Evolutionary conservation across 495 filamentous ascomycete genomes (phyloP).

Genomic region (Penicillium odoratum): DNA sequence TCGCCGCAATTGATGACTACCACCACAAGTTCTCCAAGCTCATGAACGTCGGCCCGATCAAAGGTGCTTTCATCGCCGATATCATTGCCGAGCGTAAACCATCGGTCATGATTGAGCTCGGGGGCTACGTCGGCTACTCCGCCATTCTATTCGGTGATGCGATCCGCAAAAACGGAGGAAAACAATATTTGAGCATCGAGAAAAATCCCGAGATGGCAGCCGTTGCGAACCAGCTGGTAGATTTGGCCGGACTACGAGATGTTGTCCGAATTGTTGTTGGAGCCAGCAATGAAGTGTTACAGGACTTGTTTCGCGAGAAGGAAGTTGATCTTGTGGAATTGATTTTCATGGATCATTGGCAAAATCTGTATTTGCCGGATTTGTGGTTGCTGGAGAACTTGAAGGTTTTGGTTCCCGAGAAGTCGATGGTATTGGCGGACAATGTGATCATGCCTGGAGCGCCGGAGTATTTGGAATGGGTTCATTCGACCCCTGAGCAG

Average conservation of each 20-base stretch:
- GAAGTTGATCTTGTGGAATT: constrained; percentile 51
- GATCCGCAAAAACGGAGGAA: constrained; percentile 50
- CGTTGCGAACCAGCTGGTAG: constrained; percentile 54
- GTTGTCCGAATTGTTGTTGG: constrained; percentile 40
- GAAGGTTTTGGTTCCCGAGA: constrained; percentile 50
- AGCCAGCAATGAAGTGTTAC: constrained; percentile 20
- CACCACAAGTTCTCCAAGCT: constrained; percentile 52
- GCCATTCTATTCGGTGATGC: constrained; percentile 64
- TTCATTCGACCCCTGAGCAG: constrained; percentile 9
- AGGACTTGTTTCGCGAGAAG: constrained; percentile 30
- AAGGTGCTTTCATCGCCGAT: constrained; percentile 61
- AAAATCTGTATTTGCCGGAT: constrained; percentile 61
- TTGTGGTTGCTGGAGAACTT: constrained; percentile 66
- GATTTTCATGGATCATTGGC: constrained; percentile 67
- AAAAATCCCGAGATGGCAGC: constrained; percentile 62
- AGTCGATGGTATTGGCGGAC: constrained; percentile 59
- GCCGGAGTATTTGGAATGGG: constrained; percentile 53
- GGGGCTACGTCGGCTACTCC: constrained; percentile 75
- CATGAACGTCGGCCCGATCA: constrained; percentile 70
- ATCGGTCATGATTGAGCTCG: constrained; percentile 66
- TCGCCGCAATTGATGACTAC: constrained; percentile 60
- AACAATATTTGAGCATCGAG: constrained; percentile 60
- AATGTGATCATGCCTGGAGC: constrained; percentile 70
- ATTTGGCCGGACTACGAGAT: constrained; percentile 62
- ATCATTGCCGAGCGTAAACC: constrained; percentile 63